Conservation (phyloP, 768 basidiomycete genomes). For the Gloeophyllum trabeum region DNA sequence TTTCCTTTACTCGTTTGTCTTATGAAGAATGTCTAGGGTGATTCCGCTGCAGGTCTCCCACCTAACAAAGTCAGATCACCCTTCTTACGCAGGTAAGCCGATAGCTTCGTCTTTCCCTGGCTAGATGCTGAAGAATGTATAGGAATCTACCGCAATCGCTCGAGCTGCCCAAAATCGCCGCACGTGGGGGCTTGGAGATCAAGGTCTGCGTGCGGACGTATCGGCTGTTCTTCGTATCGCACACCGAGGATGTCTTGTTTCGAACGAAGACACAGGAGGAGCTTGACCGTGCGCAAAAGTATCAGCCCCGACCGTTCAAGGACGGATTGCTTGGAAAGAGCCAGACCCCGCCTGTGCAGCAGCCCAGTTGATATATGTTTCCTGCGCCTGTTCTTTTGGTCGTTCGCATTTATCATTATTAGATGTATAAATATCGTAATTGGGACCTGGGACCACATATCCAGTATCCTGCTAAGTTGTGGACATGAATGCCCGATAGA, state of each 20-base stretch:
- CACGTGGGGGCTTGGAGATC: conserved; percentile 61
- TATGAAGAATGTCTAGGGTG: conserved; percentile 27
- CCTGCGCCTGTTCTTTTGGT: too few species aligned
- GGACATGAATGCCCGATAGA: too few species aligned
- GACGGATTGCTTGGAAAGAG: too few species aligned
- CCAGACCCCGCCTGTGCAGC: too few species aligned
- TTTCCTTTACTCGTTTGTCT: not conserved
- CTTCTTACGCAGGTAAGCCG: conserved; percentile 53
- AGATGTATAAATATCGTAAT: too few species aligned
- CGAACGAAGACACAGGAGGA: conserved; percentile 31
- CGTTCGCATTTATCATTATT: too few species aligned
- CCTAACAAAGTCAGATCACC: conserved; percentile 37
- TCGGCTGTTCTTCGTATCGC: conserved; percentile 66
- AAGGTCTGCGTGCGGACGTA: conserved; percentile 80
- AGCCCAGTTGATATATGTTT: too few species aligned
- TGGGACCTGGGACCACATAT: too few species aligned
- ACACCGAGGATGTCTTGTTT: conserved; percentile 55
- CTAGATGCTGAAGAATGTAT: conserved; percentile 3
- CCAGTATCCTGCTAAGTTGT: too few species aligned
- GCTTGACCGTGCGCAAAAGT: conserved; percentile 15
- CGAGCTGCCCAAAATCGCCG: conserved; percentile 31
- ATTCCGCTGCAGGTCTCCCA: conserved; percentile 43
- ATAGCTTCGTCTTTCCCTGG: too few species aligned
- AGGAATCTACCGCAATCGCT: conserved; percentile 11
- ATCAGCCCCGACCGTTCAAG: not conserved